Percentiles rank a stretch among this genome's conserved stretches.
phyloP scores from a whole-genome alignment of 169 alveolate genomes.

The Ophryocystis elektroscirrha region DNA sequence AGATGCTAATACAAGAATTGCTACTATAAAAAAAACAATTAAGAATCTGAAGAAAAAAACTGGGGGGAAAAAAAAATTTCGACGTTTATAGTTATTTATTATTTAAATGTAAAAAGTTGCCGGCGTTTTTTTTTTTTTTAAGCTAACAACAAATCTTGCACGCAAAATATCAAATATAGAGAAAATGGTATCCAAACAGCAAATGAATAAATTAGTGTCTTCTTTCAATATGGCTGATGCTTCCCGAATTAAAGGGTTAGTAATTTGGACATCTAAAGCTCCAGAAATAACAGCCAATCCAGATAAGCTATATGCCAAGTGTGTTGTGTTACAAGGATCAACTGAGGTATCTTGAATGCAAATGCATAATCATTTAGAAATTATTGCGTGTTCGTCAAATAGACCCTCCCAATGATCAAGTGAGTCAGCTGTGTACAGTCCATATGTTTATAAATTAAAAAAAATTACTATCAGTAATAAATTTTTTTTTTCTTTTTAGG shows the following conservation, averaged over 20 bases:
- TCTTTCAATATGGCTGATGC: too few species aligned
- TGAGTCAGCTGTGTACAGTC: neutral
- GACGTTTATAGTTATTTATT: too few species aligned
- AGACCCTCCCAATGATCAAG: neutral
- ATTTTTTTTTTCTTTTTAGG: slow-evolving; percentile 12
- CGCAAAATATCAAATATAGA: too few species aligned
- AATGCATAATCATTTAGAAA: slow-evolving; percentile 54
- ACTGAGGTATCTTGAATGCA: slow-evolving; percentile 35
- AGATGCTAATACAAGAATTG: too few species aligned
- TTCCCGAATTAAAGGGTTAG: slow-evolving; percentile 43
- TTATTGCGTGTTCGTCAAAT: slow-evolving; percentile 3
- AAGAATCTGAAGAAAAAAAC: too few species aligned
- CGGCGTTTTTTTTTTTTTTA: too few species aligned
- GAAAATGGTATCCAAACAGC: too few species aligned
- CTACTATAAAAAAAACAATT: too few species aligned
- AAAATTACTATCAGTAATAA: neutral
- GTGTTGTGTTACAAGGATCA: slow-evolving; percentile 61
- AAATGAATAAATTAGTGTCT: too few species aligned
- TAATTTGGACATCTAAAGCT: slow-evolving; percentile 63
- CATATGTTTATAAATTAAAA: neutral
- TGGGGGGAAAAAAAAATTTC: too few species aligned
- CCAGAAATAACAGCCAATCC: slow-evolving; percentile 62
- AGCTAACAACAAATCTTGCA: too few species aligned
- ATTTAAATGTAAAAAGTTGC: too few species aligned
- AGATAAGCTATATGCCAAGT: slow-evolving; percentile 55